Evolutionary conservation across 2,329 filamentous ascomycete species (phyloP).

Genomic region (Cladophialophora carrionii): DNA sequence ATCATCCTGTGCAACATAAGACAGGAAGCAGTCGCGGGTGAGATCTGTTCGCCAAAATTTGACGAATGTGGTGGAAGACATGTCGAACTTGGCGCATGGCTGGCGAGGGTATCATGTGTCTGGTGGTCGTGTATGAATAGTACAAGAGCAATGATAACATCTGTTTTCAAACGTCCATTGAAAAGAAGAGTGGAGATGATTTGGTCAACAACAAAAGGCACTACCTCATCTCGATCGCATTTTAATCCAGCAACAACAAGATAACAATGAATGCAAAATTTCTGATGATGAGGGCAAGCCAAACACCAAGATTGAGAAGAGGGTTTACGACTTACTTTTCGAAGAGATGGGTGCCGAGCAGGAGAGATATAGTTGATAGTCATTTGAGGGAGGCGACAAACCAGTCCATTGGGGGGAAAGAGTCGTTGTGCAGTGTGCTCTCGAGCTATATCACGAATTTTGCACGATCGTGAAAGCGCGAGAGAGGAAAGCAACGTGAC

Average conservation of each 20-base stretch:
- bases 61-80: conserved; percentile 40
- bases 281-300: conserved; percentile 1
- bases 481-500: conserved; percentile 22
- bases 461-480: conserved; percentile 36
- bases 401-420: conserved; percentile 18
- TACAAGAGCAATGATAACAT: conserved; percentile 1
- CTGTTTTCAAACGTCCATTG: conserved; percentile 14
- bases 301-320: conserved; percentile 13
- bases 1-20: conserved; percentile 42
- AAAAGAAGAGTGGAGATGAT: conserved; percentile 36
- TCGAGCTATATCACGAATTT: conserved; percentile 37
- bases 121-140: background rate
- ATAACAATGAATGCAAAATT: background rate
- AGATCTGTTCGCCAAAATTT: conserved; percentile 46
- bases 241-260: conserved; percentile 1
- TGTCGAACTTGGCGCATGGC: conserved; percentile 28
- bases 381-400: conserved; percentile 20
- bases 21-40: conserved; percentile 43
- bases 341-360: conserved; percentile 13
- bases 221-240: conserved; percentile 20
- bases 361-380: conserved; percentile 18
- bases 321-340: conserved; percentile 20
- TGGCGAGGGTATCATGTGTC: conserved; percentile 14
- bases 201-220: conserved; percentile 12
- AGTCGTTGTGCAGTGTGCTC: conserved; percentile 29